phyloP scores from a whole-genome alignment of 768 basidiomycete species.

The Podaxis sp. region DNA sequence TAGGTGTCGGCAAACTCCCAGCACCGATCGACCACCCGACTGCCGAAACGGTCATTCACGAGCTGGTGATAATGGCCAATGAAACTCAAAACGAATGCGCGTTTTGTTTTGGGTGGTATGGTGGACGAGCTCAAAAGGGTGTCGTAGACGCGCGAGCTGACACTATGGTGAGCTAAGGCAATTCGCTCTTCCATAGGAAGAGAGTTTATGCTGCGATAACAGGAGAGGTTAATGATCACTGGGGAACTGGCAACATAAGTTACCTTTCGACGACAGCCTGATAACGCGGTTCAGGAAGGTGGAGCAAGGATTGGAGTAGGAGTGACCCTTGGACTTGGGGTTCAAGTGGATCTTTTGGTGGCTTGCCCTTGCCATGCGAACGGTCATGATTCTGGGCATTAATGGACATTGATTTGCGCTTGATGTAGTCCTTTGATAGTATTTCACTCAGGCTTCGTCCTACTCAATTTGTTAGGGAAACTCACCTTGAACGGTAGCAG shows the following conservation, averaged over 20 bases:
- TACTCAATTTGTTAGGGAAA: constrained; percentile 17
- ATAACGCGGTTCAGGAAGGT: constrained; percentile 63
- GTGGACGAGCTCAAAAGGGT: constrained; percentile 65
- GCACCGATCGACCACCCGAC: constrained; percentile 84
- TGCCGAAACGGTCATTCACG: constrained; percentile 88
- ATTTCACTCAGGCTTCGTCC: constrained; percentile 18
- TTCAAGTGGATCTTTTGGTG: constrained; percentile 37
- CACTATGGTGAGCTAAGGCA: constrained; percentile 43
- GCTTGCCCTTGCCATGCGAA: constrained; percentile 4
- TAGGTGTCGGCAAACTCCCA: constrained; percentile 92
- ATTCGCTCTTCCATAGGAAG: constrained; percentile 58
- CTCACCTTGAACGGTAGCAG: constrained; percentile 47
- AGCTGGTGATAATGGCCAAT: constrained; percentile 77
- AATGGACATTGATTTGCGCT: constrained; percentile 3
- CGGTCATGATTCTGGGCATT: constrained; percentile 15
- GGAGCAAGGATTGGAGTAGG: constrained; percentile 78
- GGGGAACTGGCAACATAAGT: constrained; percentile 9
- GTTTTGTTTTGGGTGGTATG: constrained; percentile 59
- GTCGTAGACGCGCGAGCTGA: constrained; percentile 80
- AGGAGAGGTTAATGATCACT: background rate
- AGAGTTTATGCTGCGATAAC: constrained; percentile 45
- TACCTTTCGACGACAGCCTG: constrained; percentile 69
- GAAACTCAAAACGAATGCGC: constrained; percentile 68
- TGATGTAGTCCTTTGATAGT: background rate
- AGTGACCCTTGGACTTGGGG: constrained; percentile 83